Evolutionary conservation across 306 rosid genomes (phyloP).

Genomic region (Comarum palustre): DNA sequence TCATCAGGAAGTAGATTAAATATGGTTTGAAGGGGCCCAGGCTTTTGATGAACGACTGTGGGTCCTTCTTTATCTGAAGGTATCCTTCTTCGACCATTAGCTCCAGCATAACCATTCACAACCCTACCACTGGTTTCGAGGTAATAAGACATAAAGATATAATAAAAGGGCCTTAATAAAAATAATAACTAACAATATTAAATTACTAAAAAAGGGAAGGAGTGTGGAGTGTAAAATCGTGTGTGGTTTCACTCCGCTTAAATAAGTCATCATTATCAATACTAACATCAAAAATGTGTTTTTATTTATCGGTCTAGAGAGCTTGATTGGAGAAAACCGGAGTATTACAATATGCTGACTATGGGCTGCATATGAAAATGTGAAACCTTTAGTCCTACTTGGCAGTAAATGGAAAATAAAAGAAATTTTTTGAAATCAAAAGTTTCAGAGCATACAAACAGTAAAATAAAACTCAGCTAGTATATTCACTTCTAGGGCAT

Average conservation of each 20-base stretch:
- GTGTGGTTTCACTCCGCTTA: not conserved
- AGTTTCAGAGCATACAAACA: not conserved
- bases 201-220: not conserved
- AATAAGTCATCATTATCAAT: not conserved
- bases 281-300: not conserved
- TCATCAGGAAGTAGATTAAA: conserved; percentile 79
- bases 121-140: conserved; percentile 35
- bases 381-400: not conserved
- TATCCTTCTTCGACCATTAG: conserved; percentile 64
- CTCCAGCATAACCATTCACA: conserved; percentile 69
- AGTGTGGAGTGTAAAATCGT: not conserved
- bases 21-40: conserved; percentile 94
- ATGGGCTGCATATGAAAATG: not conserved
- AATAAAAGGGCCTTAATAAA: not conserved
- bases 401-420: not conserved
- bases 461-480: not conserved
- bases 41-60: conserved; percentile 89
- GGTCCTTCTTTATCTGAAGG: conserved; percentile 70
- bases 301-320: not conserved
- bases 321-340: not conserved
- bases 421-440: not conserved
- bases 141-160: conserved; percentile 18
- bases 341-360: not conserved
- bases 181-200: not conserved
- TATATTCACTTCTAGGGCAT: conserved; percentile 8